A percentile compares a stretch with the other conserved stretches of the same genome.
Evolutionary conservation across 768 basidiomycete genomes (phyloP).

Genomic region (Boletus rubroflammeus): DNA sequence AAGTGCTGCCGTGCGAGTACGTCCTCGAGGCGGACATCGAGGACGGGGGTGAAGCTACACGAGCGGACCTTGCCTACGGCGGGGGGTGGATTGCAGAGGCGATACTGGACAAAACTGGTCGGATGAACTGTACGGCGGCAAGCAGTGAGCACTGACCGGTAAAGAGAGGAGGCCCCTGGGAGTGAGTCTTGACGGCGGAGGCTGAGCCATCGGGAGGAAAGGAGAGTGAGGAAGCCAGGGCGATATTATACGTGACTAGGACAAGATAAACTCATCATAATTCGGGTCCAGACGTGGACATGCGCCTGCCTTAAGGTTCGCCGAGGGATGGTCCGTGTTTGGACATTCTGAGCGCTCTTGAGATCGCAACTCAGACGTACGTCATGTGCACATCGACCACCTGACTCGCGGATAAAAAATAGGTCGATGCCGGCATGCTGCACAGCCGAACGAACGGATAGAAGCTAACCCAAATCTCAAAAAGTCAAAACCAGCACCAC

Average conservation of each 20-base stretch:
- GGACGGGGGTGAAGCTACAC: constrained; percentile 62
- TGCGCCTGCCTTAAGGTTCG: constrained; percentile 12
- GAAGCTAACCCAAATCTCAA: constrained; percentile 8
- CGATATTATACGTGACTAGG: background rate
- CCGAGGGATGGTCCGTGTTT: background rate
- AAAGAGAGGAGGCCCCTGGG: constrained; percentile 35
- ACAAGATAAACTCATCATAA: constrained; percentile 12
- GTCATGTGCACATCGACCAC: constrained; percentile 2
- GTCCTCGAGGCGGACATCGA: constrained; percentile 68
- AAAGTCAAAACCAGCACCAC: constrained; percentile 5
- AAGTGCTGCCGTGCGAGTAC: constrained; percentile 73
- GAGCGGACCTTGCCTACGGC: constrained; percentile 67
- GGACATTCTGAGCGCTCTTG: constrained; percentile 4
- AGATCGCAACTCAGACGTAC: constrained; percentile 12
- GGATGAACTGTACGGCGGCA: background rate
- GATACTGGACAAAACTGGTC: constrained; percentile 25
- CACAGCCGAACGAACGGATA: background rate
- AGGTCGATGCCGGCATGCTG: constrained; percentile 3
- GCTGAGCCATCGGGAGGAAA: constrained; percentile 22
- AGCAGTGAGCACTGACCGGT: constrained; percentile 30
- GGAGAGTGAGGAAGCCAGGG: background rate
- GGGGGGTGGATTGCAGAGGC: constrained; percentile 67
- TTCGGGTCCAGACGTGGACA: constrained; percentile 2
- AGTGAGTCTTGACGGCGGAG: constrained; percentile 31
- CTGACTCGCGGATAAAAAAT: constrained; percentile 6